Evolutionary conservation across 257 asterid genomes (phyloP), one percentile per base, ranked within the genome.

Genomic region (Solanum rostratum): DNA sequence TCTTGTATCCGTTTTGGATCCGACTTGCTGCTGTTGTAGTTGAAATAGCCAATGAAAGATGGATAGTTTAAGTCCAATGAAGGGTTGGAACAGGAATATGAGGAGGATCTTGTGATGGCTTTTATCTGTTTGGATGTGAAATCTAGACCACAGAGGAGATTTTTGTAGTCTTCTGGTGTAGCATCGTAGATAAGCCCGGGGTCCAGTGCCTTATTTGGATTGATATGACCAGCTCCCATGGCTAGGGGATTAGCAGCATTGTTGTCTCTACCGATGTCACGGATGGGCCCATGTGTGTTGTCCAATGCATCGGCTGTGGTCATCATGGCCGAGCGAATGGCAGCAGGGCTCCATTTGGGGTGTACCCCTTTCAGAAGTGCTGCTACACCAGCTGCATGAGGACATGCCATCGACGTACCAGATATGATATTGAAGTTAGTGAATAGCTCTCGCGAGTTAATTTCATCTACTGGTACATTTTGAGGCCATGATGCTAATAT

Each of bases 381-480:
- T 6, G 90, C 95, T 6, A 92, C 91, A 5, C 98, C 98, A 0
- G 95, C 86, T 1, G 91, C 90, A 57, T 94, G 98, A 14, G 98
- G 98, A 54, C 96, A 93, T 2, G 98, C 37, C 98, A 95, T 95
- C 3, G 98, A 95, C 3, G 97, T 95, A 0, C 97, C 98, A 0
- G 97, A 95, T 71, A 91, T 76, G 24, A 95, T 66, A 85, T 92
- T 93, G 88, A 91, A 95, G 19, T 70, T 70, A 20, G 39, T 90
- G 59, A 55, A 93, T 2, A 94, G 88, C 0, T 84, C 3, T 2
- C 88, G 90, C 0, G 93, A 87, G 4, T 10, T 46, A 22, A 83
- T 29, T 0, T 79, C 2, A 0, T 90, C 30, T 1, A 68, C 90
- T 0, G 90, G 22, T 4, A 87, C 33, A 4, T 84, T 85, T 8